These are phyloP conservation scores for Fusarium udum DNA, from an alignment of 2,329 filamentous ascomycete genomes.

Conservation along the genomic window DNA sequence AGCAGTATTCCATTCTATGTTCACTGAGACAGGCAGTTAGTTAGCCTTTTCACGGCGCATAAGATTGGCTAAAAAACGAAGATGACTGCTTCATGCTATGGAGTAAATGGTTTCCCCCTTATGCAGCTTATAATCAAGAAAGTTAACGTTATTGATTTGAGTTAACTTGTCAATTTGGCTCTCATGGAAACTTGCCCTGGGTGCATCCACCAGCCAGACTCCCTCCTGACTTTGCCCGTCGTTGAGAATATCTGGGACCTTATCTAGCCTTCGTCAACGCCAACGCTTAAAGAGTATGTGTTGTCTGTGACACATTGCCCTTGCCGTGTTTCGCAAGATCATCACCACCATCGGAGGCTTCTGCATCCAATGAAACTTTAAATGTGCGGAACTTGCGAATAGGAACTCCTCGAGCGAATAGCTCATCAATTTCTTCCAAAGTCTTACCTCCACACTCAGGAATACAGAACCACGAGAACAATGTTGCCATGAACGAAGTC, in stretches of 20 bases:
- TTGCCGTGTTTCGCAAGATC: neutral
- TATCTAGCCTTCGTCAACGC: neutral
- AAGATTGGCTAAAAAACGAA: neutral
- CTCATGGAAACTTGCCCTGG: neutral
- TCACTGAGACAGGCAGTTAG: neutral
- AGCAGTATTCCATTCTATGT: neutral
- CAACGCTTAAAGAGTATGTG: neutral
- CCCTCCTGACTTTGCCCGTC: neutral
- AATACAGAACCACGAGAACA: slow-evolving; percentile 33
- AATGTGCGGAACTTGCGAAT: slow-evolving; percentile 32
- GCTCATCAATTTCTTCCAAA: slow-evolving; percentile 40
- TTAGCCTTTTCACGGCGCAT: neutral
- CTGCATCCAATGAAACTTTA: neutral
- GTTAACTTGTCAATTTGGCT: neutral
- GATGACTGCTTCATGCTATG: neutral
- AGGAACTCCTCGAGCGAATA: slow-evolving; percentile 29
- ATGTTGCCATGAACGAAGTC: slow-evolving; percentile 12
- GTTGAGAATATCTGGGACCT: neutral
- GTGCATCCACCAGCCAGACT: neutral
- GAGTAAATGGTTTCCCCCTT: neutral
- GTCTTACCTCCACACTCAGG: slow-evolving; percentile 36
- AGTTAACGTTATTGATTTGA: neutral
- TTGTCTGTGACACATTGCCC: neutral
- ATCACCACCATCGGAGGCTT: neutral
- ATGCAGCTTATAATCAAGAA: neutral